phyloP scores from a whole-genome alignment of 352 stramenopile genomes.

The Phytophthora boehmeriae region DNA sequence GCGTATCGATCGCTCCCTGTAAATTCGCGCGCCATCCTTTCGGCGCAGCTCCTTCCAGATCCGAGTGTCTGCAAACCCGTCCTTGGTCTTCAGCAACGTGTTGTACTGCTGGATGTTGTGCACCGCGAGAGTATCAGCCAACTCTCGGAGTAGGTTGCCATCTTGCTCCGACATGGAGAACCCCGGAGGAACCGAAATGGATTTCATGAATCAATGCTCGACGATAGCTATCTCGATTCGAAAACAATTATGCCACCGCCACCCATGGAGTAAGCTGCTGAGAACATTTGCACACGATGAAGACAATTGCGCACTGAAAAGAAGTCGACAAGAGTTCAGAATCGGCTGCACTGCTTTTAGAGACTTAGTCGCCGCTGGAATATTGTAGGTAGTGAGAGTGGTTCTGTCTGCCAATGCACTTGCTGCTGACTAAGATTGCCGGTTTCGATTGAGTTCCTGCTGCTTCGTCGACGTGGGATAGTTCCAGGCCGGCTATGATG shows the following conservation, averaged over 20 bases:
- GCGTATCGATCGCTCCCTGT: slow-evolving; percentile 35
- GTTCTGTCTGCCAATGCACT: too few species aligned
- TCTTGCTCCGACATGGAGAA: slow-evolving; percentile 39
- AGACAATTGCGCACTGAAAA: slow-evolving; percentile 34
- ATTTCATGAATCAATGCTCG: slow-evolving; percentile 42
- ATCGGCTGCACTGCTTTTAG: slow-evolving; percentile 1
- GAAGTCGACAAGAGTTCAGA: slow-evolving; percentile 12
- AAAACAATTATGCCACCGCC: slow-evolving; percentile 28
- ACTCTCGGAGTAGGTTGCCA: slow-evolving; percentile 35
- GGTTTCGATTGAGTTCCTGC: too few species aligned
- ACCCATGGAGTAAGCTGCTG: slow-evolving; percentile 4
- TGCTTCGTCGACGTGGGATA: too few species aligned
- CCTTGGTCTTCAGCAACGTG: slow-evolving; percentile 46
- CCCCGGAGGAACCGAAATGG: slow-evolving; percentile 18
- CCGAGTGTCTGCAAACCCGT: slow-evolving; percentile 39
- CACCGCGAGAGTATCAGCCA: slow-evolving; percentile 43
- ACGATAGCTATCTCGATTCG: slow-evolving; percentile 3
- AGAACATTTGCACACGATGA: background rate
- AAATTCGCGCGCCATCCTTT: slow-evolving; percentile 44
- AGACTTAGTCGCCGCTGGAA: too few species aligned
- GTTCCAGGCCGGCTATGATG: too few species aligned
- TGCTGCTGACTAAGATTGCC: too few species aligned
- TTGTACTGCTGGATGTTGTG: slow-evolving; percentile 58
- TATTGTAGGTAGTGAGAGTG: too few species aligned
- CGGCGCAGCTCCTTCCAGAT: slow-evolving; percentile 46